Base-by-base conservation (phyloP, 2,329 filamentous ascomycete genomes). In the Coniochaeta pulveracea region DNA sequence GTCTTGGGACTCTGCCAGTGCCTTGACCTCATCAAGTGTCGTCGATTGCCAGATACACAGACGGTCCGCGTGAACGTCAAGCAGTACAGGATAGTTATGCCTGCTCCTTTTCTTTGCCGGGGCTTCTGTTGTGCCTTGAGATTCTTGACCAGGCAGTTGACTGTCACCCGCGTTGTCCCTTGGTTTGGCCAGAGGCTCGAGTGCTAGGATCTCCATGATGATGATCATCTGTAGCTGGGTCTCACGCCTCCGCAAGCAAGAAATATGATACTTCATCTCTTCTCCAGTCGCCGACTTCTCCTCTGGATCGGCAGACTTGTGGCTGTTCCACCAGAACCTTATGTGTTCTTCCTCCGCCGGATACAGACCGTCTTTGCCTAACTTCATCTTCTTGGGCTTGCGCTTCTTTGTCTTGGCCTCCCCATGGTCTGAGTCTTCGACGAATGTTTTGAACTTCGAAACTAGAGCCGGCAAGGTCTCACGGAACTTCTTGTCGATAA, bases 1-100 rank as follows among this genome's bases (percentile, higher is more conserved):
- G 3, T 50, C 41, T 40, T 72, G 67, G 1, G 65, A 61, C 35
- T 71, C 66, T 27, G 65, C 63, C 11, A 68, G 45, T 10, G 69
- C 47, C 23, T 63, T 57, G 37, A 69, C 54, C 35, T 74, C 69
- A 41, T 80, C 72, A 15, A 74, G 58, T 22, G 76, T 74, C 6
- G 83, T 77, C 4, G 82, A 85, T 48, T 88, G 80, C 83, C 83
- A 89, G 38, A 91, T 91, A 46, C 80, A 85, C 16, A 91, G 60
- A 29, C 80, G 76, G 52, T 91, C 84, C 6, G 84, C 72, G 33
- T 86, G 71, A 1, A 85, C 63, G 47, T 89, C 83, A 4, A 86
- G 61, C 14, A 84, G 63, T 6, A 76, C 58, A 1, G 68, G 66
- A 6, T 84, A 58, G 43, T 85, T 76, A 42, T 80, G 71, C 36